phyloP scores from a whole-genome alignment of 371 early-diverging fungal genomes.

The Rozella allomycis region DNA sequence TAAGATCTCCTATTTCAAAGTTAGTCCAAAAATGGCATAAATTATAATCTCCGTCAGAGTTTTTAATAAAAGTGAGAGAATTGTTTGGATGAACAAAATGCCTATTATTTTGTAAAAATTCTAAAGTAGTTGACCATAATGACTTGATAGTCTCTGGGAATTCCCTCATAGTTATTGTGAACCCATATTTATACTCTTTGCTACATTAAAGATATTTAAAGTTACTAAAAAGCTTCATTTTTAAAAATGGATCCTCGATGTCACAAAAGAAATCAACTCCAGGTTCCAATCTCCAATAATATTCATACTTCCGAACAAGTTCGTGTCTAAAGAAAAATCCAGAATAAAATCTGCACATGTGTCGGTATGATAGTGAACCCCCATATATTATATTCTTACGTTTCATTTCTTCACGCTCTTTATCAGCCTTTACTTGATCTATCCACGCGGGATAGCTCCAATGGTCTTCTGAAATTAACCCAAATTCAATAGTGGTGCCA shows the following conservation, averaged over 20 bases:
- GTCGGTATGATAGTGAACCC: slow-evolving; percentile 56
- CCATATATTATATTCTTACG: slow-evolving; percentile 54
- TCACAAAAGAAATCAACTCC: slow-evolving; percentile 62
- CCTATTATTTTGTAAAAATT: slow-evolving; percentile 6
- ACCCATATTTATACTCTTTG: slow-evolving; percentile 58
- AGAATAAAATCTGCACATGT: slow-evolving; percentile 83
- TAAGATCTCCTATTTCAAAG: slow-evolving; percentile 80
- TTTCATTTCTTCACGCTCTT: slow-evolving; percentile 31
- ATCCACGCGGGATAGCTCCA: slow-evolving; percentile 70
- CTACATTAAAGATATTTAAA: no score
- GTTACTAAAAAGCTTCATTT: no score
- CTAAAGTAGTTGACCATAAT: slow-evolving; percentile 42
- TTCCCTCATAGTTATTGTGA: slow-evolving; percentile 51
- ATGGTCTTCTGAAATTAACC: slow-evolving; percentile 39
- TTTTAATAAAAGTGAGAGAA: slow-evolving; percentile 6
- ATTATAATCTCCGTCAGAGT: slow-evolving; percentile 9
- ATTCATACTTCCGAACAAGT: slow-evolving; percentile 50
- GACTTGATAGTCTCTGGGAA: slow-evolving; percentile 53
- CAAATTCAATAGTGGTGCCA: slow-evolving; percentile 26
- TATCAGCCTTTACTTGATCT: slow-evolving; percentile 37
- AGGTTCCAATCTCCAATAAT: slow-evolving; percentile 94
- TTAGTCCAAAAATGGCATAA: slow-evolving; percentile 90
- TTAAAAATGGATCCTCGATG: slow-evolving; percentile 73
- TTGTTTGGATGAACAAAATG: slow-evolving; percentile 3
- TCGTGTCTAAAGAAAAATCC: slow-evolving; percentile 74